These are phyloP conservation scores for Mycena epipterygia DNA, from an alignment of 768 basidiomycete species.

Conservation along the genomic window DNA sequence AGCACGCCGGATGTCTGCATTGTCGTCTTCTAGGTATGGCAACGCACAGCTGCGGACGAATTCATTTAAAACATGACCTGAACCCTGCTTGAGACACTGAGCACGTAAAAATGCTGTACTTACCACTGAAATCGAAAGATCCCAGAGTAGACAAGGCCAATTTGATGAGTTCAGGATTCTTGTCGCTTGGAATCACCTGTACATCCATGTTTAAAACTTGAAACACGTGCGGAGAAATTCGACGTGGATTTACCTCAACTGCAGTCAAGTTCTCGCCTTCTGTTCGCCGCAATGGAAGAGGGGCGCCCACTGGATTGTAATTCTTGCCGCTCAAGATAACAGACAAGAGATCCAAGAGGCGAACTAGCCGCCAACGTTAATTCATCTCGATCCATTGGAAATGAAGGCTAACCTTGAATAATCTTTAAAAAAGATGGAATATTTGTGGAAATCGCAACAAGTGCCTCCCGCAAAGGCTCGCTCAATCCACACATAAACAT, in stretches of 20 bases:
- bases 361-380: conserved; percentile 64
- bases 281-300: conserved; percentile 67
- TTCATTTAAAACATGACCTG: conserved; percentile 94
- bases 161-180: conserved; percentile 77
- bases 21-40: conserved; percentile 95
- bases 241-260: conserved; percentile 56
- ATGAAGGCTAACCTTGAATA: conserved; percentile 78
- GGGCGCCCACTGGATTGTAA: conserved; percentile 92
- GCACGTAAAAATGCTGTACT: conserved; percentile 23
- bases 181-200: conserved; percentile 65
- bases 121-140: conserved; percentile 95
- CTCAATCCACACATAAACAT: conserved; percentile 97
- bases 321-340: conserved; percentile 84
- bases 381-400: background rate
- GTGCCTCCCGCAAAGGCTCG: conserved; percentile 87
- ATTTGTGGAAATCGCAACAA: conserved; percentile 85
- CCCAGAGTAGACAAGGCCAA: conserved; percentile 91
- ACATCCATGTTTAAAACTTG: conserved; percentile 5
- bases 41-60: conserved; percentile 93
- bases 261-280: conserved; percentile 63
- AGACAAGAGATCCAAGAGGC: conserved; percentile 89
- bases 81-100: conserved; percentile 9
- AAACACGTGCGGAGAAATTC: background rate
- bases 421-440: conserved; percentile 93
- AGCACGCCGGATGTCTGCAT: conserved; percentile 86